Evolutionary conservation across 345 rosid species (phyloP), one percentile per base, ranked within the genome.

Genomic region (Ailanthus altissimus): DNA sequence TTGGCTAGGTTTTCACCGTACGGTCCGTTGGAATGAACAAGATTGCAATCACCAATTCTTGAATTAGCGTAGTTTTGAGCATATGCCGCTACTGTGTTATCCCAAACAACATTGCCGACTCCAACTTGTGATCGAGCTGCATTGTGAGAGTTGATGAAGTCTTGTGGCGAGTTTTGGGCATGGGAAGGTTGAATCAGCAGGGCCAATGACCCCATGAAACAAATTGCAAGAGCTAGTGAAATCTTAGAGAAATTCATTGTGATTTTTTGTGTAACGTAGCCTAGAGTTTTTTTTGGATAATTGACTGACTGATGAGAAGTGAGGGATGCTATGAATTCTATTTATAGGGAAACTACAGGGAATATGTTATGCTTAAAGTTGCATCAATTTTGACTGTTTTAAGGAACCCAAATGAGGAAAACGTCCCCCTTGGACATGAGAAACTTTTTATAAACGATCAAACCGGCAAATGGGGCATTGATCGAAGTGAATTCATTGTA

Each of bases 1-100:
- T 79, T 72, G 8, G 85, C 84, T 23, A 85, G 43, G 77, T 80
- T 83, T 78, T 85, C 87, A 15, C 85, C 88, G 13, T 78, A 87
- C 0, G 85, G 83, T 21, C 83, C 84, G 12, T 59, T 36, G 85
- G 83, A n/a, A 74, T 85, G 87, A 45, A 83, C 85, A 59, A 82
- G 71, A 2, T 36, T 59, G 81, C 90, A 86, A 23, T 79, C 83
- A 6, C 67, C 62, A 3, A 20, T 75, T 10, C 75, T 77, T 26
- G 67, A 70, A 32, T 67, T 76, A 5, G 83, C 84, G 15, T 82
- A 82, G 9, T 59, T 11, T 7, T 57, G 65, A 10, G 85, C 81
- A 7, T 62, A 62, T 8, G 66, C 66, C 32, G 66, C 66, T 6
- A 62, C 51, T 9, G 38, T 67, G 11, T 21, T 15, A 51, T 83